Base-by-base conservation (phyloP, 495 filamentous ascomycete genomes). In the Chaetomium fimeti region DNA sequence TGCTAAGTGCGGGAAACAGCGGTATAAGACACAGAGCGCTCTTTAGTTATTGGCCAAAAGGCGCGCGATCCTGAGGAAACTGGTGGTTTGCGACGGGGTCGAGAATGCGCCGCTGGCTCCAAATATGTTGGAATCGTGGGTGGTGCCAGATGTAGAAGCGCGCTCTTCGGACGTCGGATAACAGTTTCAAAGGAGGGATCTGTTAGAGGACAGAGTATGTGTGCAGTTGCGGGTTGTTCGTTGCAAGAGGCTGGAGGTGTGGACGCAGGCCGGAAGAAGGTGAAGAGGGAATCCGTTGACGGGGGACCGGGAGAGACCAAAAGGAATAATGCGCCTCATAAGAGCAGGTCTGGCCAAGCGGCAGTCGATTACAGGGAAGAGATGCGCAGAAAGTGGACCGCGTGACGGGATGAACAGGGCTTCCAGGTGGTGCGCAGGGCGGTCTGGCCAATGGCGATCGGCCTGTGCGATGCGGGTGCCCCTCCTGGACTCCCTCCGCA, bases 281-380 rank as follows among this genome's bases (percentile, higher is more conserved):
- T 51, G 53, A 60, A 60, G 66, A 63, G 51, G 57, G 62, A 45
- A 60, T 56, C 28, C 61, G 61, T 57, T 32, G 65, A 61, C 40
- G 43, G 64, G 57, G 61, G 60, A 52, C 18, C 58, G 36, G 28
- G 38, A 49, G 51, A 28, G 43, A 43, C 27, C 60, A 66, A 66
- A 66, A 65, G 70, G 68, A 68, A 70, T 69, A 74, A 74, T 72
- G 72, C 72, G 72, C 74, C 67, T 71, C 74, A 74, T 75, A 74
- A 75, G 73, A 72, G 27, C 36, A 29, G 42, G 57, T 29, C 57
- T 57, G 47, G 52, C 29, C 49, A 32, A 43, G 32, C 45, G 59
- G 45, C n/a, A 52, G 32, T 51, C 52, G 43, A 65, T 62, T 60
- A 51, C 72, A 72, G 60, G 72, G 72, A 60, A 53, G 32, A 9